Conservation (phyloP, 2,329 filamentous ascomycete species). For the Chaetoscypha palmicola region DNA sequence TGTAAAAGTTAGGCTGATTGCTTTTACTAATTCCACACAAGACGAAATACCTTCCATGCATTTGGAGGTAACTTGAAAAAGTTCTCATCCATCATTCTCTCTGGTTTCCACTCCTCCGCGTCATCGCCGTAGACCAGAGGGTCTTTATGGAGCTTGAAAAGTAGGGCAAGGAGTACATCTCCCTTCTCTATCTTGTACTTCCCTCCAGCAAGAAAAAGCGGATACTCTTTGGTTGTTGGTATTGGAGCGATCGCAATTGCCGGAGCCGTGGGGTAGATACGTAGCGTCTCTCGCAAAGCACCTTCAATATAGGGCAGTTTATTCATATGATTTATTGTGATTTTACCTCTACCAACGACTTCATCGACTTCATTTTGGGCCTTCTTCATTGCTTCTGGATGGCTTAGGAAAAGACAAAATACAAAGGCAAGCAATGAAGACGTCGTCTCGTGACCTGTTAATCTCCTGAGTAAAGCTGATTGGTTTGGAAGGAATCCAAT, state of each 20-base stretch:
- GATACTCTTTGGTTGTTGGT: slow-evolving; percentile 29
- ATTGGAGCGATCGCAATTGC: slow-evolving; percentile 43
- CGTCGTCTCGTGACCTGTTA: slow-evolving; percentile 59
- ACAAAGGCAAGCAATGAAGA: slow-evolving; percentile 43
- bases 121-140: slow-evolving; percentile 58
- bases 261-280: slow-evolving; percentile 54
- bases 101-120: slow-evolving; percentile 59
- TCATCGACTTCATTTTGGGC: slow-evolving; percentile 47
- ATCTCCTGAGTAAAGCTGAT: slow-evolving; percentile 40
- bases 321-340: slow-evolving; percentile 41
- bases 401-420: slow-evolving; percentile 44
- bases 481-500: not conserved
- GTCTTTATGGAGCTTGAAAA: slow-evolving; percentile 53
- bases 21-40: too few species aligned
- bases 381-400: slow-evolving; percentile 38
- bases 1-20: too few species aligned
- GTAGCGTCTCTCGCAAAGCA: slow-evolving; percentile 58
- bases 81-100: slow-evolving; percentile 63
- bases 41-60: slow-evolving; percentile 45
- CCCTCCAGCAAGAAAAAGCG: slow-evolving; percentile 36
- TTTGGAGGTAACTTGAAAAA: slow-evolving; percentile 58
- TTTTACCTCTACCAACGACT: slow-evolving; percentile 40
- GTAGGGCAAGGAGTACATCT: slow-evolving; percentile 42
- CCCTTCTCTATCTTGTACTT: slow-evolving; percentile 36
- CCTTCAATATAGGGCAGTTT: slow-evolving; percentile 59